Base-by-base conservation (phyloP, 257 asterid species). In the Cruciata laevipes region DNA sequence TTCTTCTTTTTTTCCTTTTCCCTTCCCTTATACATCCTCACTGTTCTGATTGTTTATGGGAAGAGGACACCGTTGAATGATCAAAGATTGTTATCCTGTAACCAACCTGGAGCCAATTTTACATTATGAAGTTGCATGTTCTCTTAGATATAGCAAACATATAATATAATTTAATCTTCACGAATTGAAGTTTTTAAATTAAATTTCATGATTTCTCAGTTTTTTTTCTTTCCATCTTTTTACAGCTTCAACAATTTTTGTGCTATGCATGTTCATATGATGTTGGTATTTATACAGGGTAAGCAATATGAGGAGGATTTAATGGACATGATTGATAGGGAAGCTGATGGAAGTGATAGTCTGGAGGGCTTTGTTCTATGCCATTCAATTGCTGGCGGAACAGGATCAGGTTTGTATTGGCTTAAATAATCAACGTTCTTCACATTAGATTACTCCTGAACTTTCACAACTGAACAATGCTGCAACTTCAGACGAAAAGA, bases 311-410 rank as follows among this genome's bases (percentile, higher is more conserved):
- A 94, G 86, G 98, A 94, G 80, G 98, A 90, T 78, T 77, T 94
- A 74, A 85, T 94, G 96, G 98, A 94, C 84, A 94, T 94, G 99
- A 90, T 94, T 65, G 99, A 94, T 78, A 85, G 99, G 79, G 99
- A 90, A 76, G 99, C 99, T 47, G 98, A 94, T 86, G 99, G 99
- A 74, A 94, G 99, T 76, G 99, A 94, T 74, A 90, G 99, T 76
- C 98, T 94, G 23, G 99, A 94, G 86, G 99, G 99, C 75, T 94
- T 94, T 85, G 99, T 94, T 76, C 82, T 94, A 33, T 94, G 99
- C 80, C 99, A 94, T 80, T 90, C 98, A 0, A 94, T 94, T 83
- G 98, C 99, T 72, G 99, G 99, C 53, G 98, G 96, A 82, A 91
- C 98, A 40, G 94, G 96, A 73, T 91, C 95, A 83, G 96, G 97